A percentile compares a stretch with the other conserved stretches of the same genome.
These are phyloP conservation scores for Plenodomus lindquistii DNA, from an alignment of 2,329 filamentous ascomycete species.

Conservation along the genomic window DNA sequence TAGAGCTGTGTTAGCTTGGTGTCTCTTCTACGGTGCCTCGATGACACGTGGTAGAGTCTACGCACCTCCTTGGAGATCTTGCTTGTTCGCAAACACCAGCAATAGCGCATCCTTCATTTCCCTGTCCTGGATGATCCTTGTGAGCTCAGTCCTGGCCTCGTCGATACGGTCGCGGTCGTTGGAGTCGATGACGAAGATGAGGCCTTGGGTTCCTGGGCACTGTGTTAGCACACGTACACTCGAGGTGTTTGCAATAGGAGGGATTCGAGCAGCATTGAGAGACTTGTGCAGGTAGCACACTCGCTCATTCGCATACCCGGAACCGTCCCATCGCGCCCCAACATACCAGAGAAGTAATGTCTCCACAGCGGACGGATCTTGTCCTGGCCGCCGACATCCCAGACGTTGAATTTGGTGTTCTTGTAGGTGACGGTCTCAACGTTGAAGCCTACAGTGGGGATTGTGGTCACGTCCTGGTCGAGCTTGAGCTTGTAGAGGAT, in stretches of 20 bases:
- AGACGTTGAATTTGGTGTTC: constrained; percentile 99
- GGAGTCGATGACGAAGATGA: constrained; percentile 99
- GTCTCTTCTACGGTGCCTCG: not conserved
- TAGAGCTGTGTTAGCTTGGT: constrained; percentile 25
- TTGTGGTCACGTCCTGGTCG: constrained; percentile 98
- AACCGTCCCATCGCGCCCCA: constrained; percentile 23
- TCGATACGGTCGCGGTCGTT: constrained; percentile 98
- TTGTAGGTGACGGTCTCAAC: constrained; percentile 99
- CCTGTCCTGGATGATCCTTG: constrained; percentile 98
- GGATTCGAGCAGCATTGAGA: constrained; percentile 2
- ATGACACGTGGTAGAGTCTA: constrained; percentile 23
- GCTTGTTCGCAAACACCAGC: constrained; percentile 99
- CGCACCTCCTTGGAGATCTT: constrained; percentile 88
- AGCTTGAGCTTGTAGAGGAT: constrained; percentile 99
- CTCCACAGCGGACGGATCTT: constrained; percentile 99
- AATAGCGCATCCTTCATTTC: constrained; percentile 97
- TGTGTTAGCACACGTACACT: constrained; percentile 8
- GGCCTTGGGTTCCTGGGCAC: constrained; percentile 80
- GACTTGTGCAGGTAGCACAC: constrained; percentile 16
- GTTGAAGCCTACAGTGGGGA: constrained; percentile 99
- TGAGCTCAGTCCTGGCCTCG: constrained; percentile 93
- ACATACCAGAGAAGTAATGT: constrained; percentile 92
- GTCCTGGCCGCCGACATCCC: constrained; percentile 99
- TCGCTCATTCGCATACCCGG: constrained; percentile 37
- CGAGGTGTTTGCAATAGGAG: not conserved